A percentile compares a stretch with the other conserved stretches of the same genome.
phyloP scores from a whole-genome alignment of 768 basidiomycete species.

The Mycena latifolia region DNA sequence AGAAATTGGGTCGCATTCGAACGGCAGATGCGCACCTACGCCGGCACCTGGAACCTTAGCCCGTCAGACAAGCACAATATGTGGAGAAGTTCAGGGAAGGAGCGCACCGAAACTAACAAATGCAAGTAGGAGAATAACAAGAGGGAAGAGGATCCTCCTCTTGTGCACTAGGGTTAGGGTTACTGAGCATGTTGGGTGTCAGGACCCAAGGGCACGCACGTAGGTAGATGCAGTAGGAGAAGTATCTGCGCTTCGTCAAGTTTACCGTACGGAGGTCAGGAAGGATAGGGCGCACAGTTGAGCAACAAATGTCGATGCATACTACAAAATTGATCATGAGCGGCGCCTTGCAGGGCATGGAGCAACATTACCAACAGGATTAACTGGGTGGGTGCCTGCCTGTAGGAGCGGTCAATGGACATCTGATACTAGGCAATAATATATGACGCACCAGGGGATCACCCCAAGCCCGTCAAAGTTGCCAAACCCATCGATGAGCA shows the following conservation, averaged over 20 bases:
- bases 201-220: background rate
- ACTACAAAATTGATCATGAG: no score
- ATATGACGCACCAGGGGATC: slow-evolving; percentile 2
- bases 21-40: no score
- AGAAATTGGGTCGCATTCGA: no score
- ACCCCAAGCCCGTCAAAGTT: background rate
- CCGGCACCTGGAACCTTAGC: no score
- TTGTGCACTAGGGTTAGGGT: background rate
- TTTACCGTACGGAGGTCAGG: no score
- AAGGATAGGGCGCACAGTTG: no score
- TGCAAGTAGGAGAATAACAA: background rate
- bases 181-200: no score
- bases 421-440: background rate
- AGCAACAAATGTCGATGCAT: no score
- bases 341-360: no score
- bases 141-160: background rate
- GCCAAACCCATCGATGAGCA: slow-evolving; percentile 9
- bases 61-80: no score
- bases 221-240: slow-evolving; percentile 4
- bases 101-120: no score
- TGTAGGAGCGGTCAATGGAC: background rate
- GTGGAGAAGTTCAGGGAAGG: no score
- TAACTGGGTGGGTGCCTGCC: slow-evolving; percentile 2
- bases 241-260: background rate
- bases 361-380: background rate